These are phyloP conservation scores for Pyrenopolyporus hunteri DNA, from an alignment of 495 filamentous ascomycete species.

Conservation along the genomic window DNA sequence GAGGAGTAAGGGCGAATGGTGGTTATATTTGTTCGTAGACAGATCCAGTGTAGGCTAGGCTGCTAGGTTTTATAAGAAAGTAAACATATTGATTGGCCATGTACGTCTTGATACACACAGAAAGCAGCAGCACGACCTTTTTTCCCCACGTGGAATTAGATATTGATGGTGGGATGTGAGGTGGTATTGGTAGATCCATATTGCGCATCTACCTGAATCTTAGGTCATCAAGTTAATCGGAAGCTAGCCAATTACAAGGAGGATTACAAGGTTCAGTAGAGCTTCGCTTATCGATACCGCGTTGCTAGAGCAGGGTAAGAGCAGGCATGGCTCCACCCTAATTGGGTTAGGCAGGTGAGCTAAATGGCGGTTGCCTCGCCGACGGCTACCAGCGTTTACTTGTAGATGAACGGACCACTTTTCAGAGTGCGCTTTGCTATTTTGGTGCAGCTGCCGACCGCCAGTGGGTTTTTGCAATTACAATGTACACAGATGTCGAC, in stretches of 20 bases:
- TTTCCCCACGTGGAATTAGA: too few relatives aligned
- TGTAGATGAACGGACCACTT: slow-evolving; percentile 37
- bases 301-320: too few relatives aligned
- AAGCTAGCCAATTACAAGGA: not conserved
- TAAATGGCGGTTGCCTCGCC: slow-evolving; percentile 38
- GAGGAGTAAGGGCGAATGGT: not conserved
- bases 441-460: not conserved
- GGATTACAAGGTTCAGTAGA: not conserved
- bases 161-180: too few relatives aligned
- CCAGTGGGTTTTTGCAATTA: slow-evolving; percentile 10
- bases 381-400: slow-evolving; percentile 33
- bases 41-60: not conserved
- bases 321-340: too few relatives aligned
- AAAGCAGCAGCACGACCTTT: too few relatives aligned
- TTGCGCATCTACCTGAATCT: too few relatives aligned
- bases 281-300: slow-evolving; percentile 23
- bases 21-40: not conserved
- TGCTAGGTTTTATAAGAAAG: slow-evolving; percentile 3
- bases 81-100: slow-evolving; percentile 4
- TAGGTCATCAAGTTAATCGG: not conserved
- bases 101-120: too few relatives aligned
- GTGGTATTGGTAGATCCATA: too few relatives aligned
- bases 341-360: slow-evolving; percentile 10
- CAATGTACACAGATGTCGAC: not conserved
- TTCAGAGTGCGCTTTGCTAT: slow-evolving; percentile 27